phyloP scores from a whole-genome alignment of 768 basidiomycete species.

The Tulasnella sp. region DNA sequence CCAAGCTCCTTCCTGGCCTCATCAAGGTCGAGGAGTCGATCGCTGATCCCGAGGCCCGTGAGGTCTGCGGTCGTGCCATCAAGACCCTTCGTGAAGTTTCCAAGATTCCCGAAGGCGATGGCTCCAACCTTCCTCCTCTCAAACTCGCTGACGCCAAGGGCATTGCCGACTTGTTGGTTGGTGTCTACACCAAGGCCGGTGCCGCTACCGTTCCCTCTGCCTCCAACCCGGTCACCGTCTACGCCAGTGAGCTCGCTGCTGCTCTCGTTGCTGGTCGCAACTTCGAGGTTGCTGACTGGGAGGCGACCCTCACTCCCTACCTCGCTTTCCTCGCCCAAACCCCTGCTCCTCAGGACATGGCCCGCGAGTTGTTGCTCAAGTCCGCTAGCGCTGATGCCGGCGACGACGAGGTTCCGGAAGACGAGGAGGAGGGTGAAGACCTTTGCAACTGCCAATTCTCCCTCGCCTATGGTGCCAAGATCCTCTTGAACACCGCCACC shows the following conservation, averaged over 20 bases:
- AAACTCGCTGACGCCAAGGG: conserved; percentile 60
- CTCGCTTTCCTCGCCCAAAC: conserved; percentile 50
- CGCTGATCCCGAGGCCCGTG: conserved; percentile 96
- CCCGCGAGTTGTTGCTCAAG: conserved; percentile 80
- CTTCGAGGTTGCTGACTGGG: conserved; percentile 85
- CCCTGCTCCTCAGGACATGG: conserved; percentile 53
- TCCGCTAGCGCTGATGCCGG: conserved; percentile 69
- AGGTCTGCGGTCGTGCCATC: conserved; percentile 83
- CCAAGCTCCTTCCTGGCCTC: conserved; percentile 86
- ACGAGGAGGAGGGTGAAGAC: conserved; percentile 97
- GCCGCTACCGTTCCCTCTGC: conserved; percentile 42
- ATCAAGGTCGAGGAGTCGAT: conserved; percentile 92
- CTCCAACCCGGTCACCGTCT: conserved; percentile 44
- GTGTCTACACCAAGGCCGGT: conserved; percentile 78
- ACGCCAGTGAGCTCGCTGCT: conserved; percentile 67
- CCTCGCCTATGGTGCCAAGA: conserved; percentile 97
- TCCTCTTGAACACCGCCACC: conserved; percentile 88
- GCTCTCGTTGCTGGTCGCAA: conserved; percentile 83
- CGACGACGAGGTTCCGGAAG: conserved; percentile 56
- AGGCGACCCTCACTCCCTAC: conserved; percentile 56
- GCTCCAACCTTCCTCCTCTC: conserved; percentile 79
- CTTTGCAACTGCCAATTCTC: conserved; percentile 99
- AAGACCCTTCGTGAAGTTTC: conserved; percentile 91
- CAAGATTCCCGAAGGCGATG: conserved; percentile 77
- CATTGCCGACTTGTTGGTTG: conserved; percentile 51